Evolutionary conservation across 169 alveolate species (phyloP).

Genomic region (Babesia divergens): DNA sequence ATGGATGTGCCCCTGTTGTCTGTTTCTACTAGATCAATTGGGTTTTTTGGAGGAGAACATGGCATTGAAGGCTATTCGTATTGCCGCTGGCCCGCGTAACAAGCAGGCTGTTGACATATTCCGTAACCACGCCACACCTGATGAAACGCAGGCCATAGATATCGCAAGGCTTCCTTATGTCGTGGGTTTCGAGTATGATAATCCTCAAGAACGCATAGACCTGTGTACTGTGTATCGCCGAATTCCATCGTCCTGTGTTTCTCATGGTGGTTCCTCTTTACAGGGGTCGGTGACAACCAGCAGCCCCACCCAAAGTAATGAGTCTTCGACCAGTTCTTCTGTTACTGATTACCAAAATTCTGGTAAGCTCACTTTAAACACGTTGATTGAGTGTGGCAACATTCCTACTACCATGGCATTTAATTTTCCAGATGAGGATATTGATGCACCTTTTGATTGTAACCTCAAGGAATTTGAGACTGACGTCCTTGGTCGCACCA

Average conservation of each 20-base stretch:
- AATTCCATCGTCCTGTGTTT: background rate
- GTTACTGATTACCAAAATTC: background rate
- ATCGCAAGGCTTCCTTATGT: slow-evolving; percentile 29
- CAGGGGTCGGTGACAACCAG: too few species aligned
- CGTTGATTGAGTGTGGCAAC: slow-evolving; percentile 7
- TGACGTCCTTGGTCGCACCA: slow-evolving; percentile 39
- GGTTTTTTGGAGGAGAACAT: slow-evolving; percentile 63
- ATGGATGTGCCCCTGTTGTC: slow-evolving; percentile 76
- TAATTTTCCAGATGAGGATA: slow-evolving; percentile 14
- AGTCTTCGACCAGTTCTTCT: background rate
- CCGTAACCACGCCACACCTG: slow-evolving; percentile 27
- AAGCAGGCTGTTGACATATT: slow-evolving; percentile 58
- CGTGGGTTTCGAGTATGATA: slow-evolving; percentile 53
- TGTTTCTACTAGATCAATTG: slow-evolving; percentile 68
- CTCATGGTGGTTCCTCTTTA: background rate
- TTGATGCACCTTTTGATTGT: background rate
- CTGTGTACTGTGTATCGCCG: slow-evolving; percentile 36
- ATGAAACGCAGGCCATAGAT: slow-evolving; percentile 10
- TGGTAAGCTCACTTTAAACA: background rate
- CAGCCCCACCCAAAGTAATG: background rate
- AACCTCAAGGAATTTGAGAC: slow-evolving; percentile 15
- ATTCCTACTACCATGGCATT: slow-evolving; percentile 22
- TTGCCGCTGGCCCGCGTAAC: slow-evolving; percentile 70
- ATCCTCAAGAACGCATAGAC: slow-evolving; percentile 61
- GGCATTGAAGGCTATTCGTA: slow-evolving; percentile 67